Conservation (phyloP, 306 rosid species). For the Trichosanthes truncata region DNA sequence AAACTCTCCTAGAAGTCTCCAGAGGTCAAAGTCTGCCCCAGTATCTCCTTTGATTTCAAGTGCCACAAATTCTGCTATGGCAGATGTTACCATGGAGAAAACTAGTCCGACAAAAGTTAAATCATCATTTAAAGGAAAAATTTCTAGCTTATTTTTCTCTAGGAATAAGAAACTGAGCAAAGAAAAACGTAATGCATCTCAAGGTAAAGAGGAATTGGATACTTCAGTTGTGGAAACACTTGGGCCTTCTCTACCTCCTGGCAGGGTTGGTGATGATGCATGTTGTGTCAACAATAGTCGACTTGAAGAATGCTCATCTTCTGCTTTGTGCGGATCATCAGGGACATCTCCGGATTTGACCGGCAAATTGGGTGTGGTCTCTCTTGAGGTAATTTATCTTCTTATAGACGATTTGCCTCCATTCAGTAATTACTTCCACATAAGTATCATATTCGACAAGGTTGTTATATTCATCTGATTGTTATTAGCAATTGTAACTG, state of each 20-base stretch:
- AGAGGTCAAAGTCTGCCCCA: conserved; percentile 78
- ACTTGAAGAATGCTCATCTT: conserved; percentile 38
- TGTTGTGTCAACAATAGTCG: conserved; percentile 34
- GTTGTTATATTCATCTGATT: neutral
- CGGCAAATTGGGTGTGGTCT: conserved; percentile 30
- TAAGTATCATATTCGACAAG: neutral
- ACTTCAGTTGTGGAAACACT: conserved; percentile 25
- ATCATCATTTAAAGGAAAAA: conserved; percentile 79
- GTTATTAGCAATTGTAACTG: neutral
- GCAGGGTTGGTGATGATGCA: conserved; percentile 29
- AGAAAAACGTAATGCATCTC: conserved; percentile 42
- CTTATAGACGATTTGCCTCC: neutral
- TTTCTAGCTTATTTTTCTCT: conserved; percentile 75
- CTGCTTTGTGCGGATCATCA: conserved; percentile 28
- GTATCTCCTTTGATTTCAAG: conserved; percentile 41
- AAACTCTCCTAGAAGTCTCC: conserved; percentile 42
- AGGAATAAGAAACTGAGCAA: conserved; percentile 60
- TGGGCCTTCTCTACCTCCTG: conserved; percentile 19
- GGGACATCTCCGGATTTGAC: conserved; percentile 30
- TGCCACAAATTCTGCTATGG: conserved; percentile 26
- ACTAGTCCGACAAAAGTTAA: conserved; percentile 49
- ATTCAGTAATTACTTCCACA: neutral
- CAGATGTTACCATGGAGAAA: conserved; percentile 34
- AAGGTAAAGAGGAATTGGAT: conserved; percentile 28
- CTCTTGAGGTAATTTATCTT: conserved; percentile 50